phyloP scores from a whole-genome alignment of 768 basidiomycete genomes.

The Lentinula edodes region DNA sequence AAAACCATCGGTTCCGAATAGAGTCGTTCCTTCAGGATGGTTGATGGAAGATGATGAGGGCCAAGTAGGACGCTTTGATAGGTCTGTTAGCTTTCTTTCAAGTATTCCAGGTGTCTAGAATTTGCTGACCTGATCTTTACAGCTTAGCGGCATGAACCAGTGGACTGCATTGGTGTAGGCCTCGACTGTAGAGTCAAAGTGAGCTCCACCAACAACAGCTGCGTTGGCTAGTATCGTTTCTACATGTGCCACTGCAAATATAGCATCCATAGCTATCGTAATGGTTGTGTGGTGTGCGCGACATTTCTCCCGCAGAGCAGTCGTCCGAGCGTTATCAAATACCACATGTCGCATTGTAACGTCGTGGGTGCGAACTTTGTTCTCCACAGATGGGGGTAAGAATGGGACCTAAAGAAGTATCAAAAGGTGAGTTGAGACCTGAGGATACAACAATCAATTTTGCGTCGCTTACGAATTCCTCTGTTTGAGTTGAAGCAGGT shows the following conservation, averaged over 20 bases:
- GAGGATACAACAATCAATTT: neutral
- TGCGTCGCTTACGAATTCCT: neutral
- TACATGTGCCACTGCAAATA: neutral
- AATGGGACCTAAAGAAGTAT: neutral
- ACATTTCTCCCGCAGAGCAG: neutral
- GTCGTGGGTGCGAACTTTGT: neutral
- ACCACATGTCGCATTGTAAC: neutral
- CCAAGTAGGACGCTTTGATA: neutral
- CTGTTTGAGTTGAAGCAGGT: neutral
- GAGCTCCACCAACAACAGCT: neutral
- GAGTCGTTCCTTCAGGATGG: neutral
- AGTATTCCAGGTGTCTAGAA: neutral
- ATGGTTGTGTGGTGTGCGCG: neutral
- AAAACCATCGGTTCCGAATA: neutral
- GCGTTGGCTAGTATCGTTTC: neutral
- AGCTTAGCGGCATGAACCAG: neutral
- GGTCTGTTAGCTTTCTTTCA: neutral
- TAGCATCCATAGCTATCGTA: neutral
- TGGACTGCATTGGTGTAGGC: neutral
- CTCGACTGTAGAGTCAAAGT: neutral
- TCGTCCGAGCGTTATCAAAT: neutral
- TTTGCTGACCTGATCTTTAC: neutral
- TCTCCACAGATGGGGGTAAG: neutral
- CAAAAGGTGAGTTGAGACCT: neutral
- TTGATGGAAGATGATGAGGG: neutral